Conservation (phyloP, 2,329 filamentous ascomycete species). For the Paraphoma sp. region DNA sequence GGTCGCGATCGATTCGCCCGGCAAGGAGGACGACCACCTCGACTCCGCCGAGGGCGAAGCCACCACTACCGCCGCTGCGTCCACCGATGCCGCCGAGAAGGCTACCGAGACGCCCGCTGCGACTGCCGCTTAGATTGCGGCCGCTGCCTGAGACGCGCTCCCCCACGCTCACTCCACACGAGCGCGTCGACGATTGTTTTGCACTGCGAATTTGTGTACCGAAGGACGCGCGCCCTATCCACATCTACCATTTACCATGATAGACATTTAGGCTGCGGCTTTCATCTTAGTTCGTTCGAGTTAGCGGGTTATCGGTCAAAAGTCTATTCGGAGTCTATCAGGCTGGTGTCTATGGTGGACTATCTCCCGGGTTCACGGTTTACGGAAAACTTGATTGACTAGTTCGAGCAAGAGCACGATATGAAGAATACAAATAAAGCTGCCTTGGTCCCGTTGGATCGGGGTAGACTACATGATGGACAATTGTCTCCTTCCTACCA, state of each 20-base stretch:
- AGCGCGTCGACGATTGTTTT: conserved; percentile 28
- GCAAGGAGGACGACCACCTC: conserved; percentile 88
- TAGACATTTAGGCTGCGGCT: conserved; percentile 37
- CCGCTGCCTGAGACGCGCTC: conserved; percentile 24
- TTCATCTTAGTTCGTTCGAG: conserved; percentile 38
- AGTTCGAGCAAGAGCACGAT: conserved; percentile 23
- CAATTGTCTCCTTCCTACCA: neutral
- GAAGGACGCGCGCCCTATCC: conserved; percentile 25
- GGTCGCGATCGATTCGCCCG: conserved; percentile 98
- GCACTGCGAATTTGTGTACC: conserved; percentile 32
- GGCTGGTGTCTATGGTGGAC: conserved; percentile 39
- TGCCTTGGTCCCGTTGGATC: conserved; percentile 5
- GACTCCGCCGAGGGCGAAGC: conserved; percentile 52
- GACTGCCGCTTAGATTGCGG: conserved; percentile 42
- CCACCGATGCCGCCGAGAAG: conserved; percentile 27
- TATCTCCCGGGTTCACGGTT: conserved; percentile 24
- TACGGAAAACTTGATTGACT: conserved; percentile 32
- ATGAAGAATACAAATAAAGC: conserved; percentile 18
- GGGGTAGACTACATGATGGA: conserved; percentile 1
- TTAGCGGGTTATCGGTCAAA: conserved; percentile 34
- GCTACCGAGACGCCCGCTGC: conserved; percentile 33
- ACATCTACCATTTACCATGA: conserved; percentile 38
- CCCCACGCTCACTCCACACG: conserved; percentile 8
- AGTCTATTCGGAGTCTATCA: conserved; percentile 41
- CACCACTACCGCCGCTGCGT: conserved; percentile 39